phyloP scores from a whole-genome alignment of 2,329 filamentous ascomycete species.

The Fusarium xyrophilum region DNA sequence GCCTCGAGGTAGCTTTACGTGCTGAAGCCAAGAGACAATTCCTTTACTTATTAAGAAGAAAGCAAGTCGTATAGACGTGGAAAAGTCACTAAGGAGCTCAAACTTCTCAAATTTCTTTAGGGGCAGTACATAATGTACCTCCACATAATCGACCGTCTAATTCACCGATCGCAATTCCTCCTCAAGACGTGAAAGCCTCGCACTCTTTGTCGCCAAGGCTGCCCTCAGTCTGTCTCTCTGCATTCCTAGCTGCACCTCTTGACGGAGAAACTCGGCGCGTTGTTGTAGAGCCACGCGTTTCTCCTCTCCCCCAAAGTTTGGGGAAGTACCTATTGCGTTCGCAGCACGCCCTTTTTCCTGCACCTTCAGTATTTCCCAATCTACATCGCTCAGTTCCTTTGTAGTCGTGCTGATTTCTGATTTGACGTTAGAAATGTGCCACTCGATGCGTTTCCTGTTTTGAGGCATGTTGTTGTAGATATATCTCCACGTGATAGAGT shows the following conservation, averaged over 20 bases:
- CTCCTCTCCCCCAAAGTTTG: rapidly evolving
- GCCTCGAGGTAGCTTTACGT: rapidly evolving
- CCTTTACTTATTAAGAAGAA: rapidly evolving
- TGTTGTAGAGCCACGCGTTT: neutral
- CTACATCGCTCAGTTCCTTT: neutral
- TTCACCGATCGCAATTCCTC: rapidly evolving
- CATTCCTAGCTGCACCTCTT: neutral
- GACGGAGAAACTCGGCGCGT: neutral
- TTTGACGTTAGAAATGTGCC: neutral
- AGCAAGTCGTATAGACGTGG: rapidly evolving
- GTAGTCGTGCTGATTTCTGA: neutral
- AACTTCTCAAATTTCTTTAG: rapidly evolving
- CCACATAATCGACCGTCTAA: rapidly evolving
- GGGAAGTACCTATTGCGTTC: neutral
- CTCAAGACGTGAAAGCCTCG: neutral
- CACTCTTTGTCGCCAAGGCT: too few species aligned
- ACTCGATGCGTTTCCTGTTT: rapidly evolving
- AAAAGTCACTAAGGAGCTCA: too few species aligned
- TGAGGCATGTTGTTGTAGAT: neutral
- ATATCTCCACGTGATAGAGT: neutral
- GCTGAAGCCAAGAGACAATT: neutral
- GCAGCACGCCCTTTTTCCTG: neutral
- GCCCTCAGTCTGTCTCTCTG: neutral
- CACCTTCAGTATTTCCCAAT: neutral
- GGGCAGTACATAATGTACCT: neutral